Evolutionary conservation across 176 grass and related monocot species (phyloP).

Genomic region (Oryza meridionalis): DNA sequence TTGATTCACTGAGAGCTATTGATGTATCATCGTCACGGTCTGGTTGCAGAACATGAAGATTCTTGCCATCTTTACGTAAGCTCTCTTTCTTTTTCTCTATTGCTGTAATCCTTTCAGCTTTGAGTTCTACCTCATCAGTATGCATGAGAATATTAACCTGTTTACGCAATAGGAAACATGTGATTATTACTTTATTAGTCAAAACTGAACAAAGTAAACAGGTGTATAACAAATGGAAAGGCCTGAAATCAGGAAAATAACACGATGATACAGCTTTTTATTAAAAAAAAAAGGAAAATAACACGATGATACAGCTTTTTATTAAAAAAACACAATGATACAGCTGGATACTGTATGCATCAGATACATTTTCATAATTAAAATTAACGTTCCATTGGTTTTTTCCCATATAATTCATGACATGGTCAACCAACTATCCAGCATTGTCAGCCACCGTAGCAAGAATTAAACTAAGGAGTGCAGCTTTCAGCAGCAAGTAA

Average conservation of each 20-base stretch:
- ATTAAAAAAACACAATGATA: background rate
- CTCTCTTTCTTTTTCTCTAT: conserved; percentile 53
- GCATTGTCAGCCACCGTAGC: background rate
- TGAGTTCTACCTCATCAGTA: conserved; percentile 69
- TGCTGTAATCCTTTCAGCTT: background rate
- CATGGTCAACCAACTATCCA: background rate
- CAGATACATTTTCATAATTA: conserved; percentile 2
- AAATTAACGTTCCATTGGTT: background rate
- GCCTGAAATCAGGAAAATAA: background rate
- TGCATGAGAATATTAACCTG: conserved; percentile 88
- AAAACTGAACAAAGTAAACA: conserved; percentile 8
- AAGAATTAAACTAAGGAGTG: conserved; percentile 1
- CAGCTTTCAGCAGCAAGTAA: background rate
- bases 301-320: background rate
- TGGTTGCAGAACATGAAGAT: background rate
- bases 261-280: background rate
- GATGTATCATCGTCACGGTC: background rate
- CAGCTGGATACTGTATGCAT: background rate
- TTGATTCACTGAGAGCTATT: conserved; percentile 24
- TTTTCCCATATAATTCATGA: background rate
- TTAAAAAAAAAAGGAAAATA: background rate
- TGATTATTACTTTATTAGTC: background rate
- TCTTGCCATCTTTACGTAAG: background rate
- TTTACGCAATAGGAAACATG: conserved; percentile 20
- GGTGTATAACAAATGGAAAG: background rate